These are phyloP conservation scores for Rubroshorea leprosula DNA, from an alignment of 345 rosid genomes.

Conservation along the genomic window DNA sequence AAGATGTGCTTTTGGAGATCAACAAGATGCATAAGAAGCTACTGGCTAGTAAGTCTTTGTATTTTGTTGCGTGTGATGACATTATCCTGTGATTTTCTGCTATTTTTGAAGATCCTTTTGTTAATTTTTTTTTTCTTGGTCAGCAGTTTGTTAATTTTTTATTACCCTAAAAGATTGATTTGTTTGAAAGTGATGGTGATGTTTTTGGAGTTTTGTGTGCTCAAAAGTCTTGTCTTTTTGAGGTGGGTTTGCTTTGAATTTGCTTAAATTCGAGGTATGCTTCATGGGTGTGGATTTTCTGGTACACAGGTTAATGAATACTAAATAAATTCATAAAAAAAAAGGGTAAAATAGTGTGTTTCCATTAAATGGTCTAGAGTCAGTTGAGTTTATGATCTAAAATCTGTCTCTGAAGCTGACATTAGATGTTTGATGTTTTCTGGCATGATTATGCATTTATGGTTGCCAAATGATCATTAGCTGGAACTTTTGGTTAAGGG, in stretches of 20 bases:
- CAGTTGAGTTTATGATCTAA: no score
- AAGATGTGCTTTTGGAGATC: constrained; percentile 57
- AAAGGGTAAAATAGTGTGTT: not conserved
- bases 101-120: constrained; percentile 6
- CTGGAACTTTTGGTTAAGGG: no score
- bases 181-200: not conserved
- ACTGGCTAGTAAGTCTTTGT: constrained; percentile 47
- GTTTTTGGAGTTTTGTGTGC: not conserved
- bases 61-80: not conserved
- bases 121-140: not conserved
- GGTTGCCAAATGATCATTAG: no score
- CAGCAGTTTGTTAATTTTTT: not conserved
- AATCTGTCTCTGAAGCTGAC: no score
- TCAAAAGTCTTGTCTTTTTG: not conserved
- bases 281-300: not conserved
- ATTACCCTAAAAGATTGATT: not conserved
- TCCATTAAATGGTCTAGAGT: no score
- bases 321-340: not conserved
- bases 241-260: constrained; percentile 8
- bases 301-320: no score
- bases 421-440: no score
- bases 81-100: constrained; percentile 8
- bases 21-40: constrained; percentile 87
- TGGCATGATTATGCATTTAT: no score
- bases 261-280: not conserved